These are phyloP conservation scores for Theileria orientalis DNA, from an alignment of 169 alveolate species.

Conservation along the genomic window DNA sequence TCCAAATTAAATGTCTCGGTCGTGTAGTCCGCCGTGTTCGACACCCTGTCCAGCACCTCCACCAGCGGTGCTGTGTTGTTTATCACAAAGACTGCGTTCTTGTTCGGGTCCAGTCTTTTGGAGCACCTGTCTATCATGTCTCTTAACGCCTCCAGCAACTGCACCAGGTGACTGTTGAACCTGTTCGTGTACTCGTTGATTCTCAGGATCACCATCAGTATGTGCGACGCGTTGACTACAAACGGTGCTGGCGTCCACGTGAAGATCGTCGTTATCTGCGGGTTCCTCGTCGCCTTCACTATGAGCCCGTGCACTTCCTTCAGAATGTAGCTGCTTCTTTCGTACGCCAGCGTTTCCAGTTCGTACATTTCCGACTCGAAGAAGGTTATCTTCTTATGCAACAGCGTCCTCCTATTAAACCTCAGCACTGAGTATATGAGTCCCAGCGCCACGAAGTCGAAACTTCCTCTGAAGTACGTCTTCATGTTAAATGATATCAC, in stretches of 20 bases:
- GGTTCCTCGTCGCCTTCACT: conserved; percentile 10
- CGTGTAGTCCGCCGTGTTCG: neutral
- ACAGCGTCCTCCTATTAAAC: conserved; percentile 33
- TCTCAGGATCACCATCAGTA: conserved; percentile 8
- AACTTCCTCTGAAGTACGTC: conserved; percentile 7
- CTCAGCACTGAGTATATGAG: conserved; percentile 13
- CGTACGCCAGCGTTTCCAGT: conserved; percentile 21
- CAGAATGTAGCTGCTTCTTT: conserved; percentile 15
- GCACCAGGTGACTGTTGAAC: neutral
- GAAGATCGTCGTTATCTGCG: conserved; percentile 20
- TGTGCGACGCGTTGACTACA: conserved; percentile 39
- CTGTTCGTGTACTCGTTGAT: conserved; percentile 9
- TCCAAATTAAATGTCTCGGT: neutral
- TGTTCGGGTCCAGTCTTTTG: conserved; percentile 5
- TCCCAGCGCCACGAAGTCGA: conserved; percentile 45
- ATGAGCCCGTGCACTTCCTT: conserved; percentile 30
- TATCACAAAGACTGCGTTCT: neutral
- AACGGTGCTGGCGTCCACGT: conserved; percentile 59
- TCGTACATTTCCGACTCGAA: conserved; percentile 40
- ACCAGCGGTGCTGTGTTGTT: conserved; percentile 5
- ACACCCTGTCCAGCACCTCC: neutral
- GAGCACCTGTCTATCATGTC: neutral
- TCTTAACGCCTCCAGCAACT: neutral
- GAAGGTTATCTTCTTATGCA: conserved; percentile 23
- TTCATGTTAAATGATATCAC: conserved; percentile 25